These are phyloP conservation scores for Rhodotorula sp. DNA, from an alignment of 1,284 basidiomycete genomes.

Conservation along the genomic window DNA sequence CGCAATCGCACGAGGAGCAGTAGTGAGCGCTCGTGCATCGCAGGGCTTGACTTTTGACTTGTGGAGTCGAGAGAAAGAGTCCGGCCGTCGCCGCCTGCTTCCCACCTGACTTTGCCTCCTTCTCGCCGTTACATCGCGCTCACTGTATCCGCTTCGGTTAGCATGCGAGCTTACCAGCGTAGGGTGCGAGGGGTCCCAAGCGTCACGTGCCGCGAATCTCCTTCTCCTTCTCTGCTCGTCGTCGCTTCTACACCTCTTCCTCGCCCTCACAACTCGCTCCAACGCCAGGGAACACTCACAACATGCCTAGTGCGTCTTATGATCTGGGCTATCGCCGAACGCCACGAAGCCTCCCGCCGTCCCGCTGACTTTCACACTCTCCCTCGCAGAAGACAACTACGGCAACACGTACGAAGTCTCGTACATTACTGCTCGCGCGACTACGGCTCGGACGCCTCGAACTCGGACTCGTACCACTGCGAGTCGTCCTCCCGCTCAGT, in stretches of 20 bases:
- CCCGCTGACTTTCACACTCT: background rate
- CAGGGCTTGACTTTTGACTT: too few relatives aligned
- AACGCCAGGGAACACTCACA: background rate
- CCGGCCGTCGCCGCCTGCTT: too few relatives aligned
- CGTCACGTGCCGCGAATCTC: background rate
- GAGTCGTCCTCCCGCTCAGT: background rate
- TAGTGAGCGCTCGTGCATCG: too few relatives aligned
- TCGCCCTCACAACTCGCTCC: background rate
- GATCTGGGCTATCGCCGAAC: too few relatives aligned
- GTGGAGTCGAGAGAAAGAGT: too few relatives aligned
- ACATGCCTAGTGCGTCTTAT: slow-evolving; percentile 21
- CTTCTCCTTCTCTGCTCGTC: background rate
- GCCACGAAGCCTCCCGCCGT: background rate
- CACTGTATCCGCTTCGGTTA: too few relatives aligned
- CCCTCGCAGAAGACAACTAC: slow-evolving; percentile 20
- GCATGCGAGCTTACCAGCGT: too few relatives aligned
- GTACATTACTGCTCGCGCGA: slow-evolving; percentile 13
- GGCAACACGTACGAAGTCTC: slow-evolving; percentile 8
- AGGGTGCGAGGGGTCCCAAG: background rate
- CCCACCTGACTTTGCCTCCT: too few relatives aligned
- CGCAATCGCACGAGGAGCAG: background rate
- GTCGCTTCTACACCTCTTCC: background rate
- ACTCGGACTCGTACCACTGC: slow-evolving; percentile 20
- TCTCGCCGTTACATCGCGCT: too few relatives aligned
- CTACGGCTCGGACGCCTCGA: slow-evolving; percentile 1